Base-by-base conservation (phyloP, 1,139 yeast species). In the Yamadazyma conglobata region DNA sequence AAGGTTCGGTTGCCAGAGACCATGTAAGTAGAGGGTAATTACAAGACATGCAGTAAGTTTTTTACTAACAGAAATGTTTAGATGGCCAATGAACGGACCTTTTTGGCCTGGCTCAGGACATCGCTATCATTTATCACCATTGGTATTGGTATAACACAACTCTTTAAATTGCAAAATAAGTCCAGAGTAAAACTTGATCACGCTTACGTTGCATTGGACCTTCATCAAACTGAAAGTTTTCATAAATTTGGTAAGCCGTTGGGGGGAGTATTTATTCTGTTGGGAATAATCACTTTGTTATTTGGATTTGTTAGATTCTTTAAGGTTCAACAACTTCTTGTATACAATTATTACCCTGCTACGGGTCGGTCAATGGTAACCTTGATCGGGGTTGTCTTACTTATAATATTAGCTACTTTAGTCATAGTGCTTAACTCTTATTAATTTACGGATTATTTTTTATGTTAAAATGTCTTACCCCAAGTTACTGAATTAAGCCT, bases 41-140 rank as follows among this genome's bases (percentile, higher is more conserved):
- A 20, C 12, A 10, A 10, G 22, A 7, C 6, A 20, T 7, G 22
- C 9, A 9, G 8, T 17, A 17, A 10, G 21, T 8, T 26, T 14
- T 6, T n/a, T 35, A 33, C 37, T 35, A 33, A 35, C 36, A 22
- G 7, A n/a, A 6, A 6, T 20, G 10, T 12, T 19, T 23, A 39
- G 43, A 50, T 84, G 55, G 89, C 94, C 11, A 83, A 82, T 49
- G 94, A 84, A 50, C 62, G 94, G 37, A 84, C 93, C 0, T 77
- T 77, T 36, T 59, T 84, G 10, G 91, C 93, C 1, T 84, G 89
- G 83, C 56, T 79, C 22, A 64, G 93, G 37, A 83, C 93, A 0
- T 60, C 69, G 3, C 46, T 66, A 15, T 57, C 69, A 10, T 64
- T 66, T 36, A 56, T 65, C 5, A 62, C 70, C 10, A 54, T 65